A percentile compares a stretch with the other conserved stretches of the same genome.
Conservation (phyloP, 306 rosid genomes). For the Malus fusca region DNA sequence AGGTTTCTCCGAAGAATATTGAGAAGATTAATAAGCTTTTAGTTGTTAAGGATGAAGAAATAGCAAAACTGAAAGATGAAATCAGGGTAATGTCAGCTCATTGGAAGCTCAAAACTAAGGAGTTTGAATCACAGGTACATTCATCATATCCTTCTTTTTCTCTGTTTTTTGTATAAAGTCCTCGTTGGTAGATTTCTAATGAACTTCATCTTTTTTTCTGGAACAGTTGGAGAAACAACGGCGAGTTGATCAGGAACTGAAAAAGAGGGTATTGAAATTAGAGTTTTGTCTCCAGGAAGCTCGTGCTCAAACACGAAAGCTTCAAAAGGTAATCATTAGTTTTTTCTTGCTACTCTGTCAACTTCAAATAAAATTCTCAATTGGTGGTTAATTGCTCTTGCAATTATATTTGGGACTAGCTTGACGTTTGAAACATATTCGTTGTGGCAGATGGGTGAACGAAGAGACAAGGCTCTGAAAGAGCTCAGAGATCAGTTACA, state of each 20-base stretch:
- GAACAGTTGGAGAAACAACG: constrained; percentile 91
- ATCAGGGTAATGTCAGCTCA: constrained; percentile 71
- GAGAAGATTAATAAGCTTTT: constrained; percentile 69
- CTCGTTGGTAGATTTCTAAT: constrained; percentile 11
- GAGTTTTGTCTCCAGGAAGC: constrained; percentile 95
- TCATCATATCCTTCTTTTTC: neutral
- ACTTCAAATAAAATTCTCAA: neutral
- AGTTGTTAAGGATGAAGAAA: constrained; percentile 71
- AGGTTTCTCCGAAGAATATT: constrained; percentile 75
- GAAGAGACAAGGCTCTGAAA: constrained; percentile 79
- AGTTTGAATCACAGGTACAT: constrained; percentile 86
- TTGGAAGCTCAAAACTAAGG: constrained; percentile 90
- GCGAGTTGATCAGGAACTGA: constrained; percentile 84
- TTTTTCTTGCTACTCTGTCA: neutral
- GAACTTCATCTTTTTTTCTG: constrained; percentile 18
- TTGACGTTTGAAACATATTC: neutral
- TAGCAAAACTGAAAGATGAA: constrained; percentile 67
- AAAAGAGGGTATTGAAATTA: constrained; percentile 83
- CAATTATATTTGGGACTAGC: neutral
- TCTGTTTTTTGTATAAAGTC: neutral
- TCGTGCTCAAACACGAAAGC: constrained; percentile 86
- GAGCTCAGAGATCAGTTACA: constrained; percentile 84
- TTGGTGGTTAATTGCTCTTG: neutral
- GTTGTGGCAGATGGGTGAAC: constrained; percentile 71
- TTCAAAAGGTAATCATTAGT: constrained; percentile 64